Conservation (phyloP, 345 rosid genomes). For the Moricandia arvensis region DNA sequence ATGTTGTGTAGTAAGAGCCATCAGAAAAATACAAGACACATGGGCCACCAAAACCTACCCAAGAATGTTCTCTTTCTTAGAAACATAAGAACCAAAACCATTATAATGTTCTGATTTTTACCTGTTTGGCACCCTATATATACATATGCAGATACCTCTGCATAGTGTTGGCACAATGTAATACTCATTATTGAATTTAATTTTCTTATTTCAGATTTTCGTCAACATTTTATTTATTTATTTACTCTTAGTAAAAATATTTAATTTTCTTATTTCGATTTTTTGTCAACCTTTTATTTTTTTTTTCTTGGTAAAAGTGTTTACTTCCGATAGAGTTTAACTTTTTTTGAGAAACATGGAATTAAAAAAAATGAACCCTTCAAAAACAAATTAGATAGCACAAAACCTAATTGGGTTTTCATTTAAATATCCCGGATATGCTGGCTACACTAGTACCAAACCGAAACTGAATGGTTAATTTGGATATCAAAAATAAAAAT, state of each 20-base stretch:
- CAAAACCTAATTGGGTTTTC: no score
- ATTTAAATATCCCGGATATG: no score
- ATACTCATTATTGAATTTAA: slow-evolving; percentile 10
- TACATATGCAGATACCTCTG: neutral
- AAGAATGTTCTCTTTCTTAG: slow-evolving; percentile 33
- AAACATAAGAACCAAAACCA: slow-evolving; percentile 30
- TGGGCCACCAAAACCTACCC: slow-evolving; percentile 36
- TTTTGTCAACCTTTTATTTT: no score
- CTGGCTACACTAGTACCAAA: no score
- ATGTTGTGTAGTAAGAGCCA: slow-evolving; percentile 22
- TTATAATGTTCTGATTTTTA: slow-evolving; percentile 22
- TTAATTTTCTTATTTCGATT: no score
- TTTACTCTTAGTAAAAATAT: neutral
- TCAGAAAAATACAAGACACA: slow-evolving; percentile 34
- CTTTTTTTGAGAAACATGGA: neutral
- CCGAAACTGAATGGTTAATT: no score
- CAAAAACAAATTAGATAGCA: no score
- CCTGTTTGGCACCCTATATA: slow-evolving; percentile 14
- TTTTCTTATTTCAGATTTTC: neutral
- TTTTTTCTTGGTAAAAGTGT: no score
- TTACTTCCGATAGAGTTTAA: no score
- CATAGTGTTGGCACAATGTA: slow-evolving; percentile 11
- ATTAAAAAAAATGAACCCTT: no score
- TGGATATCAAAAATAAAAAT: no score
- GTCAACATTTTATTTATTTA: neutral